phyloP scores from a whole-genome alignment of 495 filamentous ascomycete genomes.

The Penicillium verhagenii region DNA sequence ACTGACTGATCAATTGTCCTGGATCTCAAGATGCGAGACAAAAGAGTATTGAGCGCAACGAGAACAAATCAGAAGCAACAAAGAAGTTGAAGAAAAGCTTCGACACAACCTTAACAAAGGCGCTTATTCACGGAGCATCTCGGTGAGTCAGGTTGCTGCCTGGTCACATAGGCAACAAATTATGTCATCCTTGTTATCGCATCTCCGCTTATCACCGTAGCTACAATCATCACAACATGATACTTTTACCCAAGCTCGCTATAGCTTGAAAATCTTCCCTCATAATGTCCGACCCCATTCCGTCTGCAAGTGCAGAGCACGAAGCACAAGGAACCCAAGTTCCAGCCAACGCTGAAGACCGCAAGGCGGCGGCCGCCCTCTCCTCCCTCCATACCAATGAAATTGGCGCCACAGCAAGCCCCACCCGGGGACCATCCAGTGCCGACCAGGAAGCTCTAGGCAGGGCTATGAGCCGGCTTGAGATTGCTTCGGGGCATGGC shows the following conservation, averaged over 20 bases:
- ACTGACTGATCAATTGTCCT: conserved; percentile 4
- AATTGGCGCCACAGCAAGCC: conserved; percentile 37
- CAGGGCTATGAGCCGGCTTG: conserved; percentile 76
- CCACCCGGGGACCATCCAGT: conserved; percentile 45
- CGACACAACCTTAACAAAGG: background rate
- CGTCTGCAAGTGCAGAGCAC: conserved; percentile 67
- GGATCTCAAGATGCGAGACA: background rate
- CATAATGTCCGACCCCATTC: conserved; percentile 59
- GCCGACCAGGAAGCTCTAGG: conserved; percentile 78
- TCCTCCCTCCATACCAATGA: conserved; percentile 71
- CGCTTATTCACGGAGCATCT: conserved; percentile 28
- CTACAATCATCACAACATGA: background rate
- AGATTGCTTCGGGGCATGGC: conserved; percentile 42
- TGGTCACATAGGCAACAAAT: conserved; percentile 3
- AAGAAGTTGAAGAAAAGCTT: background rate
- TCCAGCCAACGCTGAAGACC: conserved; percentile 76
- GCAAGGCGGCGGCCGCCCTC: conserved; percentile 86
- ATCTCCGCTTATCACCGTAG: conserved; percentile 15
- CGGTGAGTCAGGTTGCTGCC: conserved; percentile 24
- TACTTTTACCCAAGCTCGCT: background rate
- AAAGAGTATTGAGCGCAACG: background rate
- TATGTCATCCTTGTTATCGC: conserved; percentile 3
- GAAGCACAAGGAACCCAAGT: conserved; percentile 57
- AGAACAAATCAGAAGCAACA: background rate
- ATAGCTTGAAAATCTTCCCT: background rate